A percentile compares a stretch with the other conserved stretches of the same genome.
Evolutionary conservation across 306 rosid species (phyloP).

Genomic region (Pueraria montana): DNA sequence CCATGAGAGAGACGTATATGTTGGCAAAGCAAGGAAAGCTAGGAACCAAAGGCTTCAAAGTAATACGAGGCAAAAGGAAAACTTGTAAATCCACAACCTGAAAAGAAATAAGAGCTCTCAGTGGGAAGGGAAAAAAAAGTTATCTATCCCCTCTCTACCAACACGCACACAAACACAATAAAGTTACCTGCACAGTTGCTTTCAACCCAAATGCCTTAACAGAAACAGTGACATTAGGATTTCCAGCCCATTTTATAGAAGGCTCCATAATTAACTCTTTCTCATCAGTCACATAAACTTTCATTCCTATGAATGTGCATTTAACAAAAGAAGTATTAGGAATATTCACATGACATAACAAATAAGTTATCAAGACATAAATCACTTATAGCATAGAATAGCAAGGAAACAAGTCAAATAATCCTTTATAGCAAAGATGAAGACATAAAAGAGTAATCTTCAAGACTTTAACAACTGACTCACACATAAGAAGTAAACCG

Average conservation of each 20-base stretch:
- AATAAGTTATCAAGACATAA: conserved; percentile 11
- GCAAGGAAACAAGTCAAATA: neutral
- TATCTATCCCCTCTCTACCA: conserved; percentile 4
- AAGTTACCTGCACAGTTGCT: conserved; percentile 83
- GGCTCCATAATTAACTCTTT: conserved; percentile 98
- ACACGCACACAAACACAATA: conserved; percentile 5
- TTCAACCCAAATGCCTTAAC: conserved; percentile 89
- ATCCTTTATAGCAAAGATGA: conserved; percentile 31
- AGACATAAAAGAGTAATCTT: conserved; percentile 14
- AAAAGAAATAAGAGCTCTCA: conserved; percentile 42
- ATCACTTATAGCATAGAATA: conserved; percentile 7
- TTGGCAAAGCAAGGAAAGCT: conserved; percentile 96
- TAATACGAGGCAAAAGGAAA: conserved; percentile 78
- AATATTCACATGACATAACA: conserved; percentile 29
- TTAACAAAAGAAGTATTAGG: conserved; percentile 8
- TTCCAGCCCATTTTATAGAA: conserved; percentile 90
- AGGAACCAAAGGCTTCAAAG: conserved; percentile 97
- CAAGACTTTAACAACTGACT: conserved; percentile 10
- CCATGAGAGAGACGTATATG: conserved; percentile 88
- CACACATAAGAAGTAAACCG: conserved; percentile 8
- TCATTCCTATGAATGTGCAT: conserved; percentile 72
- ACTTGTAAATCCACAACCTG: conserved; percentile 91
- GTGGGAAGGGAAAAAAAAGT: neutral
- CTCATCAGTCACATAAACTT: conserved; percentile 86
- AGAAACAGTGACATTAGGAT: conserved; percentile 80